Percentiles rank a stretch among this genome's conserved stretches.
Conservation (phyloP, 441 rosid species). For the Lagerstroemia fauriei region DNA sequence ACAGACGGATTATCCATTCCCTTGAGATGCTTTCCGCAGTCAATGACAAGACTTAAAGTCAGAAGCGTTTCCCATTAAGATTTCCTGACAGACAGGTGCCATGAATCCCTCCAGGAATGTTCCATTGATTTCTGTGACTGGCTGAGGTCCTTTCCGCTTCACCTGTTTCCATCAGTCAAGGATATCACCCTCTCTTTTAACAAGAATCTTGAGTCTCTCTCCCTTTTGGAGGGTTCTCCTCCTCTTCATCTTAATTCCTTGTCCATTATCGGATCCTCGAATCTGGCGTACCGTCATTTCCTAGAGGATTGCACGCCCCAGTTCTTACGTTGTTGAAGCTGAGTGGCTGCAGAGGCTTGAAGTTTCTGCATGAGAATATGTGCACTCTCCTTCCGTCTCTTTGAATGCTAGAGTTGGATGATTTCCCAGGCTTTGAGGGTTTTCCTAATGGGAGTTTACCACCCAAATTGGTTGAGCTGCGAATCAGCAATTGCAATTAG, state of each 20-base stretch:
- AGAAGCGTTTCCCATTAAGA: slow-evolving; percentile 27
- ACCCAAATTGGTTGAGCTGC: not conserved
- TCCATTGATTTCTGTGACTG: not conserved
- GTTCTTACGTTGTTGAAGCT: slow-evolving; percentile 5
- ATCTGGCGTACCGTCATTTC: slow-evolving; percentile 37
- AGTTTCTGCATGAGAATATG: slow-evolving; percentile 17
- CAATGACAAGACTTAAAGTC: slow-evolving; percentile 33
- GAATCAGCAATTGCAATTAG: not conserved
- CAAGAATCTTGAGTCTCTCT: slow-evolving; percentile 40
- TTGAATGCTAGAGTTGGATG: not conserved
- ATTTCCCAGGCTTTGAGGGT: not conserved
- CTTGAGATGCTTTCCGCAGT: slow-evolving; percentile 20
- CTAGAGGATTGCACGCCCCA: slow-evolving; percentile 36
- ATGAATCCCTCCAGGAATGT: slow-evolving; percentile 19
- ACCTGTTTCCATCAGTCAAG: slow-evolving; percentile 40
- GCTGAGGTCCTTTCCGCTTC: slow-evolving; percentile 36
- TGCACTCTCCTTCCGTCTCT: slow-evolving; percentile 2
- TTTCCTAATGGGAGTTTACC: slow-evolving; percentile 12
- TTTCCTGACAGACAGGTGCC: slow-evolving; percentile 24
- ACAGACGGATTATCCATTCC: not conserved
- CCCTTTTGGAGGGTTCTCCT: slow-evolving; percentile 13
- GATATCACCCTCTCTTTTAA: slow-evolving; percentile 37
- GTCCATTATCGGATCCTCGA: slow-evolving; percentile 39
- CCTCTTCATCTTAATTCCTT: slow-evolving; percentile 33
- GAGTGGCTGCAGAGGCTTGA: not conserved